phyloP scores from a whole-genome alignment of 2,329 filamentous ascomycete genomes.

The Corynespora cassiicola region DNA sequence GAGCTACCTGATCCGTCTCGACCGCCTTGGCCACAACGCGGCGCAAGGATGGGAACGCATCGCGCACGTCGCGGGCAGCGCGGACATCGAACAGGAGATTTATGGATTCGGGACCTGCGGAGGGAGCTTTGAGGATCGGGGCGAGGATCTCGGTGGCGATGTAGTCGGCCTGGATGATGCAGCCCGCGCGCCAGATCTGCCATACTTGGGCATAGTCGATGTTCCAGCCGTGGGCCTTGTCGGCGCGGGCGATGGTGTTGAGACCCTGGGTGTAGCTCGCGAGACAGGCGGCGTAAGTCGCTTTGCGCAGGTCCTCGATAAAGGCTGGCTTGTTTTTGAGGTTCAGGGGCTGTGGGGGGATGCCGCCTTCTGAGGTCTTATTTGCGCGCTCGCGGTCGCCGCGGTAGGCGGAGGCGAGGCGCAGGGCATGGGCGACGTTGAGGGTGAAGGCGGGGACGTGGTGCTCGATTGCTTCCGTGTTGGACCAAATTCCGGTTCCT shows the following conservation, averaged over 20 bases:
- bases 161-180: conserved; percentile 73
- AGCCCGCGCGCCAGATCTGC: conserved; percentile 72
- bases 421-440: conserved; percentile 67
- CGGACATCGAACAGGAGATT: conserved; percentile 56
- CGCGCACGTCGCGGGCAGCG: conserved; percentile 62
- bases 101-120: conserved; percentile 40
- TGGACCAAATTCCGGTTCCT: conserved; percentile 71
- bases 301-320: conserved; percentile 64
- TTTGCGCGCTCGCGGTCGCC: conserved; percentile 60
- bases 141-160: conserved; percentile 65
- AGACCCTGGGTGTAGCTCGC: conserved; percentile 71
- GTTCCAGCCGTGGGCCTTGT: conserved; percentile 65
- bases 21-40: conserved; percentile 61
- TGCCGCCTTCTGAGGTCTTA: conserved; percentile 52
- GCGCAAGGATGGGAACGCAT: conserved; percentile 60
- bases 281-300: conserved; percentile 68
- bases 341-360: conserved; percentile 46
- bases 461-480: conserved; percentile 65
- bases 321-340: conserved; percentile 50
- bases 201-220: conserved; percentile 60
- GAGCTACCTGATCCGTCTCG: conserved; percentile 65
- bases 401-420: conserved; percentile 68
- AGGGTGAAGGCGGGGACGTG: conserved; percentile 72
- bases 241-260: conserved; percentile 66
- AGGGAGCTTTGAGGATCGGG: conserved; percentile 46